Evolutionary conservation across 148 eudicot genomes (phyloP), one percentile per base, ranked within the genome.

Genomic region (Diospyros lotus): DNA sequence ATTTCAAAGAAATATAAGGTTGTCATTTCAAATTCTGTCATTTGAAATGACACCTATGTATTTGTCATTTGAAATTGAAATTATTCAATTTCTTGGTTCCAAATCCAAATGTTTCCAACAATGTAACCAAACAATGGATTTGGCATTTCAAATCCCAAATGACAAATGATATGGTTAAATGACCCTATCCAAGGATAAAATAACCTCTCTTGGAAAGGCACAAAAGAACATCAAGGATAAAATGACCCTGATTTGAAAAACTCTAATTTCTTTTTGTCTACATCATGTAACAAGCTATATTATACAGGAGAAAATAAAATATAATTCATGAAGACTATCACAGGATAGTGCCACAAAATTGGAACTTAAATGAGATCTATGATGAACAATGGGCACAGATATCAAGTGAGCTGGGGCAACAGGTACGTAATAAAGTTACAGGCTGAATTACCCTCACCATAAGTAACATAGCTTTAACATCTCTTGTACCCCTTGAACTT

Each of bases 401-500:
- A 66, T 64, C 71, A 18, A 60, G 50, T 44, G 62, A 77, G 60
- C 65, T 71, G 40, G 65, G 56, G 41, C 66, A 64, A 52, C 46
- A 66, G 73, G 72, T 51, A 63, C 64, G 51, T 68, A 51, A 38
- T 28, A 58, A 64, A 50, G 67, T 71, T 55, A 78, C 78, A 83
- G 56, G 43, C 28, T 62, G 61, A 55, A 55, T 71, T 44, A 41
- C 58, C 68, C 48, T 53, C 53, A 15, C 15, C 2, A 58, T 44
- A 70, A 71, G 58, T 52, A 18, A 58, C n/a, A 43, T 63, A 48
- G 42, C 75, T 75, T 86, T 72, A 88, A 77, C 84, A 82, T 85
- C 86, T 86, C 68, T 77, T 84, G 74, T 82, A 88, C 70, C 78
- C 80, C 78, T 66, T 80, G 61, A 85, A 80, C 73, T 82, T 88